Conservation (phyloP, 202 grass and related monocot genomes). For the Digitaria exilis region DNA sequence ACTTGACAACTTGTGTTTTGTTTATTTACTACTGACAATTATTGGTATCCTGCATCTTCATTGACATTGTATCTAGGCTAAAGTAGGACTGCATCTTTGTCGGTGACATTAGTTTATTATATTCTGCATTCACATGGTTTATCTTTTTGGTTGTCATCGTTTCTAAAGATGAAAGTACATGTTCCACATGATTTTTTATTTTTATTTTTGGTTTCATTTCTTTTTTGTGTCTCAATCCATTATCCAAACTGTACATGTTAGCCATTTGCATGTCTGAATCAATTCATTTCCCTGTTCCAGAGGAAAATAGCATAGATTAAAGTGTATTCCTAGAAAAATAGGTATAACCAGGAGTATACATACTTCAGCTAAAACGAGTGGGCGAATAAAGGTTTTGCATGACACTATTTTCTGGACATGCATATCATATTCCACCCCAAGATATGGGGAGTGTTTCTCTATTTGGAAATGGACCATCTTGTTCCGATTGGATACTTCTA, state of each 20-base stretch:
- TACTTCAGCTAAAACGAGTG: neutral
- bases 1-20: constrained; percentile 8
- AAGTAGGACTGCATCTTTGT: neutral
- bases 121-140: neutral
- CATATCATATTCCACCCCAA: neutral
- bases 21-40: neutral
- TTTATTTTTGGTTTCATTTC: no score
- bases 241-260: neutral
- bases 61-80: constrained; percentile 4
- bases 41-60: neutral
- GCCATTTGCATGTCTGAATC: neutral
- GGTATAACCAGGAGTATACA: neutral
- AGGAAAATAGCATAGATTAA: neutral
- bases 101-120: neutral
- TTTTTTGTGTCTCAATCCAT: neutral
- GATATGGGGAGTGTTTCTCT: neutral
- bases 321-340: neutral
- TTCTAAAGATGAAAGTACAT: neutral
- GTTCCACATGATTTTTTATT: neutral
- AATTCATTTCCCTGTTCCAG: neutral
- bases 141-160: neutral
- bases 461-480: neutral
- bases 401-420: neutral
- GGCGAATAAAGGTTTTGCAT: neutral
- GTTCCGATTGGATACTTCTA: neutral